These are phyloP conservation scores for Cladochytrium replicatum DNA, from an alignment of 192 early-diverging fungal species.

Conservation along the genomic window DNA sequence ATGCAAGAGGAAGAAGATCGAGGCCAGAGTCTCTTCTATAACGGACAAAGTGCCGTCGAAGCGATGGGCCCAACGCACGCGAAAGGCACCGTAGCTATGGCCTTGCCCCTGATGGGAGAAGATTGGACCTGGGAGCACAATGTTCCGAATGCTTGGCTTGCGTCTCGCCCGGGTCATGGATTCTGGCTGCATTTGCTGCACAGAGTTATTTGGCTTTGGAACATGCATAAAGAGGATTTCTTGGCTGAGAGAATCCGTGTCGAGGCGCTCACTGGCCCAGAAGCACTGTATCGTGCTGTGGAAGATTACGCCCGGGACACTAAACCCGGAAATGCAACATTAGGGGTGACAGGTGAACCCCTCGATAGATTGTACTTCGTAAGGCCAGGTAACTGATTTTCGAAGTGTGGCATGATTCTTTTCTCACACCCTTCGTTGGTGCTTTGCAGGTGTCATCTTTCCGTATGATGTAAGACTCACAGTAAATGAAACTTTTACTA, in stretches of 20 bases:
- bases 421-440: background rate
- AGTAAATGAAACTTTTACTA: no score
- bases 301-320: background rate
- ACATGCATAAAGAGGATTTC: constrained; percentile 1
- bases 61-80: no score
- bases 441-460: no score
- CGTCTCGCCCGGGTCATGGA: constrained; percentile 18
- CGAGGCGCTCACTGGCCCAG: constrained; percentile 22
- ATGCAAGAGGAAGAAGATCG: background rate
- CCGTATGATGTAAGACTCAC: no score
- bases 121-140: constrained; percentile 12
- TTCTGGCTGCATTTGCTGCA: constrained; percentile 22
- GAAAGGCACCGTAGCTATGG: no score
- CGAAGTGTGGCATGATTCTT: background rate
- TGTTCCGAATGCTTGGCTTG: constrained; percentile 33
- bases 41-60: no score
- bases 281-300: constrained; percentile 5
- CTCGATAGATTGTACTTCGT: no score
- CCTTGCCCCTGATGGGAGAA: constrained; percentile 4
- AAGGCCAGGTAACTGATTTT: no score
- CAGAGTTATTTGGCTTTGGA: constrained; percentile 6
- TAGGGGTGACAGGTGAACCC: no score
- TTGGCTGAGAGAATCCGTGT: no score
- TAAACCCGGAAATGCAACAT: background rate
- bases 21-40: no score